Evolutionary conservation across 106 monocot species (phyloP), one percentile per base, ranked within the genome.

Genomic region (Acorus gramineus): DNA sequence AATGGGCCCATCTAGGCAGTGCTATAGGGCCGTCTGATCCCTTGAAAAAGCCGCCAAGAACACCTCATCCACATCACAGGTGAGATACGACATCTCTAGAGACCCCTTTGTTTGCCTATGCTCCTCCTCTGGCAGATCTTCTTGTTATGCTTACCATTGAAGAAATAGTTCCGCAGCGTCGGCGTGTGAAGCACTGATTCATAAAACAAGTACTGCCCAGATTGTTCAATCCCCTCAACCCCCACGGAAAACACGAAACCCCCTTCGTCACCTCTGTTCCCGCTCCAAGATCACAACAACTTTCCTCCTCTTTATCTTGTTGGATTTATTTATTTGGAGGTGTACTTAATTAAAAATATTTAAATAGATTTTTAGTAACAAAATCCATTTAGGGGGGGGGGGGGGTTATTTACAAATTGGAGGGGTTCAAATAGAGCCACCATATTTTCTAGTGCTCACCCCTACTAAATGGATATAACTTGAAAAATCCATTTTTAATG

Each of bases 181-280:
- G 73, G 74, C 10, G 79, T 68, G 62, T 86, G 86, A 48, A 86
- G 58, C 60, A 86, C 73, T 7, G 80, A 64, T 82, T 86, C 82
- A 86, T 79, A 61, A 79, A 86, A 56, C 86, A 86, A 42, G 86
- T 86, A 55, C 63, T 86, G 6, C 86, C 86, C 76, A 82, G 57
- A 72, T 86, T 86, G 54, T 79, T 86, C 68, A 86, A 48, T 14
- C 86, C 82, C 45, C 86, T 76, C 70, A 86, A 11, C 3, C 86
- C 82, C 66, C 59, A 75, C 2, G 71, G 74, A 8, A 62, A 68
- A 10, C 60, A 0, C 62, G 44, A 46, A 7, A 42, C 10, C 14
- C 49, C n/a, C 55, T 61, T 52, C 8, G 4, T 9, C 2, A 47
- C 9, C 8, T 65, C 51, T 48, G 42, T 14, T 61, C 45, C 5